Evolutionary conservation across 2,329 filamentous ascomycete species (phyloP).

Genomic region (Nemania serpens): DNA sequence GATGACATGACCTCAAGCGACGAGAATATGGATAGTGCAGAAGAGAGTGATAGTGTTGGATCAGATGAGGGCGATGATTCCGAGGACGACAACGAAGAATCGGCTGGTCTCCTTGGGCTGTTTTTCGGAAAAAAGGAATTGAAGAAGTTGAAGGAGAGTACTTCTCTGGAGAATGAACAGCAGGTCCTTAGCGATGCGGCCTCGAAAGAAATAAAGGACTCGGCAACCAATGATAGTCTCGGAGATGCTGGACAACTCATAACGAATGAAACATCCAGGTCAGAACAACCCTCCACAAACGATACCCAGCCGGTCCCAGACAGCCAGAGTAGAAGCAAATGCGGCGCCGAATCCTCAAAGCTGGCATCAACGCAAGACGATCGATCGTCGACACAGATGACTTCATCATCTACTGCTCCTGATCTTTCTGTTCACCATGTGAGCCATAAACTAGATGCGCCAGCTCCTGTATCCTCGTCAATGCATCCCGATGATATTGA

Average conservation of each 20-base stretch:
- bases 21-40: conserved; percentile 49
- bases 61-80: conserved; percentile 51
- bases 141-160: conserved; percentile 54
- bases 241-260: not conserved
- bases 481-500: conserved; percentile 32
- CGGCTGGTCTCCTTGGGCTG: conserved; percentile 57
- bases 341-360: not conserved
- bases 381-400: not conserved
- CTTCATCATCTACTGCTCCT: not conserved
- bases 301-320: not conserved
- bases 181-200: conserved; percentile 38
- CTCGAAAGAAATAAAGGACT: conserved; percentile 41
- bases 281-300: not conserved
- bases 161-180: conserved; percentile 34
- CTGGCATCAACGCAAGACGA: not conserved
- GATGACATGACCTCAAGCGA: conserved; percentile 67
- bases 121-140: conserved; percentile 65
- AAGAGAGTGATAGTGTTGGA: conserved; percentile 42
- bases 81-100: conserved; percentile 49
- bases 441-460: conserved; percentile 29
- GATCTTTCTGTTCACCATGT: conserved; percentile 13
- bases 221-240: conserved; percentile 4
- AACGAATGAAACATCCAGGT: not conserved
- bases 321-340: not conserved
- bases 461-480: conserved; percentile 26